These are phyloP conservation scores for Ophiostoma sp. DNA, from an alignment of 2,329 filamentous ascomycete species.

Conservation along the genomic window DNA sequence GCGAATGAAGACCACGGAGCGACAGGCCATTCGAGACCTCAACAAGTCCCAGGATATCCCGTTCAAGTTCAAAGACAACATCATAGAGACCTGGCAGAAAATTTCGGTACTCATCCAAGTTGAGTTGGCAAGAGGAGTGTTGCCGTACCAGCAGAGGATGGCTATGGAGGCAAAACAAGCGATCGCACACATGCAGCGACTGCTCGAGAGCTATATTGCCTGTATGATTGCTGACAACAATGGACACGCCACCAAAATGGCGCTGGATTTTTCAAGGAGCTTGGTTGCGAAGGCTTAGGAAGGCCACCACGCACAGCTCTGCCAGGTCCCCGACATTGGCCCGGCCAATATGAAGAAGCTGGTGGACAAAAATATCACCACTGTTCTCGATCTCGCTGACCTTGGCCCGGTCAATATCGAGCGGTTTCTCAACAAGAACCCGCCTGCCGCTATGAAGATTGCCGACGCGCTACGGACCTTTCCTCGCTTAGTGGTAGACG, in stretches of 20 bases:
- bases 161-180: constrained; percentile 63
- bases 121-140: constrained; percentile 63
- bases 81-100: constrained; percentile 70
- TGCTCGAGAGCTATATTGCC: constrained; percentile 75
- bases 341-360: constrained; percentile 74
- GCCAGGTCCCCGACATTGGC: constrained; percentile 79
- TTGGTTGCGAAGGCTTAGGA: constrained; percentile 80
- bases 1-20: constrained; percentile 69
- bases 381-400: constrained; percentile 66
- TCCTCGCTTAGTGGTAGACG: constrained; percentile 55
- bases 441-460: constrained; percentile 75
- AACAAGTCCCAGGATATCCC: constrained; percentile 69
- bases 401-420: constrained; percentile 75
- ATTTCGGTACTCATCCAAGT: constrained; percentile 76
- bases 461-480: constrained; percentile 67
- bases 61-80: constrained; percentile 68
- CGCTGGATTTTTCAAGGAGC: constrained; percentile 75
- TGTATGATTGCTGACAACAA: constrained; percentile 64
- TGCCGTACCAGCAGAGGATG: constrained; percentile 49
- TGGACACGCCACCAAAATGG: constrained; percentile 64
- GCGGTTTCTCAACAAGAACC: constrained; percentile 71
- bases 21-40: constrained; percentile 67
- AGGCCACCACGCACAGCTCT: constrained; percentile 74
- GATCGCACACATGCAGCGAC: constrained; percentile 66
- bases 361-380: constrained; percentile 66